Conservation (phyloP, 2,329 filamentous ascomycete genomes). For the Diaporthe vexans region DNA sequence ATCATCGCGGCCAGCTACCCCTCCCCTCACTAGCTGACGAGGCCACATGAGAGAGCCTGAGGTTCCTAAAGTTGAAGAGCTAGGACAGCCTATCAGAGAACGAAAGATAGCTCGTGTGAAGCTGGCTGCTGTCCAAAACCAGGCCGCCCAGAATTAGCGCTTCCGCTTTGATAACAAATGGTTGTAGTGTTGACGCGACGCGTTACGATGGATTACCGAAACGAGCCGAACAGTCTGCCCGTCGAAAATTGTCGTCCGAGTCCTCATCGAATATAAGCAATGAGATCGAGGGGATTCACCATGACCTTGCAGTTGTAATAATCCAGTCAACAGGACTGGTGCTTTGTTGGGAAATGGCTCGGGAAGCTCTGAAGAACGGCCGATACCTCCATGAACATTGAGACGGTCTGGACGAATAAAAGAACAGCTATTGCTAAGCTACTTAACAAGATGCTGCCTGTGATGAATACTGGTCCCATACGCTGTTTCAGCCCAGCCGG, state of each 20-base stretch:
- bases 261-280: not conserved
- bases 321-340: not conserved
- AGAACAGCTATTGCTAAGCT: not conserved
- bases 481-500: not conserved
- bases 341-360: slow-evolving; percentile 7
- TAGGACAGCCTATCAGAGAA: not conserved
- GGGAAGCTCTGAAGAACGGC: not conserved
- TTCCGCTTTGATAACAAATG: not conserved
- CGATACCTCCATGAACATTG: not conserved
- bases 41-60: too few relatives aligned
- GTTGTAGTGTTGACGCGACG: slow-evolving; percentile 10
- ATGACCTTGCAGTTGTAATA: not conserved
- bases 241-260: not conserved
- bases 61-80: not conserved
- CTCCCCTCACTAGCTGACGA: not conserved
- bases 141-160: not conserved
- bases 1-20: not conserved
- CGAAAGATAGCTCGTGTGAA: not conserved
- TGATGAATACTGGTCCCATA: not conserved
- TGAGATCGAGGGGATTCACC: not conserved
- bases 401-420: not conserved
- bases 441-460: not conserved
- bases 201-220: too few relatives aligned
- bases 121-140: not conserved
- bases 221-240: not conserved